Conservation (phyloP, 371 early-diverging fungal species). For the Mortierella sp. region DNA sequence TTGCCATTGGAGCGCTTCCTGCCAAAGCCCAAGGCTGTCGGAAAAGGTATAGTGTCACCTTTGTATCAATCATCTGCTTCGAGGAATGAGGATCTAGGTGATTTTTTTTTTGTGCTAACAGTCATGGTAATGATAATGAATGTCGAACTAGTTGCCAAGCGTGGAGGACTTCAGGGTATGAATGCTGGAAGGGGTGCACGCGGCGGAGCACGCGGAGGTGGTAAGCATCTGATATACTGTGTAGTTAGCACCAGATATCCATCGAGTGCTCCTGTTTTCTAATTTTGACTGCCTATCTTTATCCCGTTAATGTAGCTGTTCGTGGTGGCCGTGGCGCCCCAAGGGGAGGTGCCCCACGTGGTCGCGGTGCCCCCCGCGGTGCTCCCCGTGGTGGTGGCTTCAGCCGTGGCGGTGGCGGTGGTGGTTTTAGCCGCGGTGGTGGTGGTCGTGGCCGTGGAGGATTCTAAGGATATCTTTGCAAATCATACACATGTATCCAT, state of each 20-base stretch:
- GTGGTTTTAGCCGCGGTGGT: too few species aligned
- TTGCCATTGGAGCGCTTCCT: slow-evolving; percentile 96
- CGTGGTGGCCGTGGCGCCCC: slow-evolving; percentile 9
- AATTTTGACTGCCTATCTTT: neutral
- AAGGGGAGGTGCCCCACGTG: slow-evolving; percentile 18
- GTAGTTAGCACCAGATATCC: too few species aligned
- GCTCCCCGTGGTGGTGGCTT: slow-evolving; percentile 58
- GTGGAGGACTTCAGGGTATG: slow-evolving; percentile 57
- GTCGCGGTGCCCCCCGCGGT: slow-evolving; percentile 54
- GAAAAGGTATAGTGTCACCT: slow-evolving; percentile 62
- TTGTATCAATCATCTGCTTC: too few species aligned
- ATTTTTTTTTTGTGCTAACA: slow-evolving; percentile 2
- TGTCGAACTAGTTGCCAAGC: slow-evolving; percentile 57
- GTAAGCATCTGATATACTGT: too few species aligned
- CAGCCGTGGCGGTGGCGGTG: slow-evolving; percentile 32
- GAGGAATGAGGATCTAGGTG: too few species aligned
- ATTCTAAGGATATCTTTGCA: slow-evolving; percentile 22
- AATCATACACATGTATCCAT: too few species aligned
- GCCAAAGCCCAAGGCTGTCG: slow-evolving; percentile 89
- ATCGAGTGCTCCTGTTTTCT: neutral
- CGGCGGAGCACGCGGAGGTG: slow-evolving; percentile 35
- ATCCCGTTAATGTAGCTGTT: neutral
- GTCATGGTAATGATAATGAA: neutral
- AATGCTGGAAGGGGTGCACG: slow-evolving; percentile 48
- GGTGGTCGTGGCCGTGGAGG: slow-evolving; percentile 57